phyloP scores from a whole-genome alignment of 768 basidiomycete species.

The Tephrocybe sp. region DNA sequence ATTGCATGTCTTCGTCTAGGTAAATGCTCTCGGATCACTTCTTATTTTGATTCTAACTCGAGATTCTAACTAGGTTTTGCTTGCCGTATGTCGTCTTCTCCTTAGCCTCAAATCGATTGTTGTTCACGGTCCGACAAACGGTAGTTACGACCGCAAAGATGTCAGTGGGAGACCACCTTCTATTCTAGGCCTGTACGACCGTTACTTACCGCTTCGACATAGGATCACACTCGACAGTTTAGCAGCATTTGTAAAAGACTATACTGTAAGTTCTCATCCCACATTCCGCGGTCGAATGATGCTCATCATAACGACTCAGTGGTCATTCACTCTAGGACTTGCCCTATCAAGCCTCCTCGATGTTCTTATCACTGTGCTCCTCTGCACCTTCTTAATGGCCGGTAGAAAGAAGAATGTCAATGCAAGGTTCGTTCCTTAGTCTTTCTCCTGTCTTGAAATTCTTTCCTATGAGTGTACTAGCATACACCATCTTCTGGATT shows the following conservation, averaged over 20 bases:
- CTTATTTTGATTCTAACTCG: not conserved
- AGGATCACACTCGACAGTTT: slow-evolving; percentile 17
- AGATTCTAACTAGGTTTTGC: slow-evolving; percentile 20
- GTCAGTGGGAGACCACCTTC: slow-evolving; percentile 2
- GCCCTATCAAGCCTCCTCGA: slow-evolving; percentile 48
- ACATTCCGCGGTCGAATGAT: not conserved
- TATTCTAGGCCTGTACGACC: not conserved
- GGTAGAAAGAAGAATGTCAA: slow-evolving; percentile 38
- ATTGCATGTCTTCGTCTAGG: slow-evolving; percentile 32
- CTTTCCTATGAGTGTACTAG: slow-evolving; percentile 24
- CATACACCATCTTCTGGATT: slow-evolving; percentile 45
- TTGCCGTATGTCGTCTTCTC: slow-evolving; percentile 17
- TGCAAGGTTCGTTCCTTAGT: slow-evolving; percentile 26
- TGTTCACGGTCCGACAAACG: not conserved
- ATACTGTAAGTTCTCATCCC: slow-evolving; percentile 7
- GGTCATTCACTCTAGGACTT: slow-evolving; percentile 51
- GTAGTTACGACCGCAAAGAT: slow-evolving; percentile 17
- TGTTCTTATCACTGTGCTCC: slow-evolving; percentile 42
- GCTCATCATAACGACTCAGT: slow-evolving; percentile 24
- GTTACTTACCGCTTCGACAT: not conserved
- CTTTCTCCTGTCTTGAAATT: not conserved
- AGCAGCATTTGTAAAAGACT: slow-evolving; percentile 9
- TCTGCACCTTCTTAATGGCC: slow-evolving; percentile 40
- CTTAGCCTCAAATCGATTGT: not conserved
- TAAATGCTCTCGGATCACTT: not conserved